A percentile compares a stretch with the other conserved stretches of the same genome.
Conservation (phyloP, 305 asterid species). For the Solanum aculeatissimum region DNA sequence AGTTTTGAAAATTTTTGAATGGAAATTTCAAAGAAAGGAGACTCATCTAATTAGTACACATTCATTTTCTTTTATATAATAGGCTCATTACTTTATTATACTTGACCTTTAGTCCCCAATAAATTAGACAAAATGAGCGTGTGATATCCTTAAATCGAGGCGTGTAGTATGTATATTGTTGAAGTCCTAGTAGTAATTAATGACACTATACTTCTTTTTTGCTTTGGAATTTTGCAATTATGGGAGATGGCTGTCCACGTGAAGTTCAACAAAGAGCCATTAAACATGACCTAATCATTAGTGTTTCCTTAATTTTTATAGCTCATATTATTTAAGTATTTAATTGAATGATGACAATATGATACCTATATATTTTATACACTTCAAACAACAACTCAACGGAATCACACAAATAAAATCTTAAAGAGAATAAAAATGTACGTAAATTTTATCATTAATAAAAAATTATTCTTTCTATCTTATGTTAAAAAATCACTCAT, state of each 20-base stretch:
- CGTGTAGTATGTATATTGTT: background rate
- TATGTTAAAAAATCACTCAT: too few species aligned
- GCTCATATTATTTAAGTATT: background rate
- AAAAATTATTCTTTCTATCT: too few species aligned
- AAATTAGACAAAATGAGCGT: background rate
- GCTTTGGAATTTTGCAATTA: background rate
- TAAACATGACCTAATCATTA: constrained; percentile 3
- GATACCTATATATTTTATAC: background rate
- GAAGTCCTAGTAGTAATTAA: background rate
- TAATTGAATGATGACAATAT: background rate
- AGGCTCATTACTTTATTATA: too few species aligned
- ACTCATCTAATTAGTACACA: background rate
- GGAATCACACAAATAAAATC: too few species aligned
- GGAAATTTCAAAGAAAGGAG: background rate
- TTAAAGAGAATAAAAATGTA: too few species aligned
- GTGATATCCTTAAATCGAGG: background rate
- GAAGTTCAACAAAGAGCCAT: background rate
- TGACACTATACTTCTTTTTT: background rate
- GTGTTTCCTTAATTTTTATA: background rate
- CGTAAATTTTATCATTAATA: too few species aligned
- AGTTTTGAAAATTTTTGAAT: background rate
- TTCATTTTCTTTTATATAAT: background rate
- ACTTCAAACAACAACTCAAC: too few species aligned
- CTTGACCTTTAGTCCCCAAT: background rate
- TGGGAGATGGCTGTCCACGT: constrained; percentile 4